Percentiles rank a stretch among this genome's conserved stretches.
These are phyloP conservation scores for Vigna unguiculata DNA, from an alignment of 306 rosid genomes.

Conservation along the genomic window DNA sequence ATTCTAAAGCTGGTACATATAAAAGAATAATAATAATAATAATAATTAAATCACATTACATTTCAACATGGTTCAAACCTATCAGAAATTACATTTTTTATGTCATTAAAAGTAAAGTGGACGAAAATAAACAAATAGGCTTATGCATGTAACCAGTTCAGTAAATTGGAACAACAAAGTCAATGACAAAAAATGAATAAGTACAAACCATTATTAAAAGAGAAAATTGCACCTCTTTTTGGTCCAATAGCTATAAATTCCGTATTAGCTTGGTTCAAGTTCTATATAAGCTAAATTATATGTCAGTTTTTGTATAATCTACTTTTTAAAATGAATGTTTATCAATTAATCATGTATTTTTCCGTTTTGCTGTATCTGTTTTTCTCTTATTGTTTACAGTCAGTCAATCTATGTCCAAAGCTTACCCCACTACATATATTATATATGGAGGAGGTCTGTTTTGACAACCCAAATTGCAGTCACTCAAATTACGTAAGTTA, in stretches of 20 bases:
- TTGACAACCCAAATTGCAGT: neutral
- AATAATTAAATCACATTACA: no score
- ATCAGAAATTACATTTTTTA: neutral
- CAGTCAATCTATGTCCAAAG: neutral
- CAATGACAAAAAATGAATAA: neutral
- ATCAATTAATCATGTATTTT: neutral
- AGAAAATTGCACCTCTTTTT: neutral
- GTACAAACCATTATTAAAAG: neutral
- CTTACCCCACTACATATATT: neutral
- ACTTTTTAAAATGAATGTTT: neutral
- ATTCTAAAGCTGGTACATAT: no score
- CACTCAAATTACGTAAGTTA: neutral
- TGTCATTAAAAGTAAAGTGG: constrained; percentile 12
- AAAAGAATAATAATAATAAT: no score
- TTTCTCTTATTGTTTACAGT: neutral
- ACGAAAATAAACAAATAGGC: neutral
- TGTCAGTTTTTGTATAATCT: neutral
- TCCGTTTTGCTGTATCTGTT: neutral
- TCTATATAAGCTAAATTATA: neutral
- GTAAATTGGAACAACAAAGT: neutral
- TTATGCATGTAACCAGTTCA: neutral
- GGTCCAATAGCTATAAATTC: neutral
- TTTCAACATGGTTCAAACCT: neutral
- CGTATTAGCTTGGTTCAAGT: neutral
- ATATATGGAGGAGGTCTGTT: neutral